These are phyloP conservation scores for Podila verticillata DNA, from an alignment of 192 early-diverging fungal species.

Conservation along the genomic window DNA sequence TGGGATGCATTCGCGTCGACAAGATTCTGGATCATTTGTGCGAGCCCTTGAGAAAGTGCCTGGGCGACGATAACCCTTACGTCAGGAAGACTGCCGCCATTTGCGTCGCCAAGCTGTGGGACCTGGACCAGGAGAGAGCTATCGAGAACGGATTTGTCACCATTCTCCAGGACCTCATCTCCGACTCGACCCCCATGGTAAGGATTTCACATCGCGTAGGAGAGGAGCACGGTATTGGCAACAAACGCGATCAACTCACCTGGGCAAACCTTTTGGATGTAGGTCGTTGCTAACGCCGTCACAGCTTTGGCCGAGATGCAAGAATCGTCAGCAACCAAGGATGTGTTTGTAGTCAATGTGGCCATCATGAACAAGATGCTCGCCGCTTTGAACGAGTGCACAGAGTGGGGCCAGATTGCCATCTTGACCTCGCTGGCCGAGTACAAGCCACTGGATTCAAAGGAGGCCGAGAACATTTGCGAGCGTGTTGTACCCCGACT, in stretches of 20 bases:
- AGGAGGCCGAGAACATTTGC: constrained; percentile 89
- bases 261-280: background rate
- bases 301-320: constrained; percentile 92
- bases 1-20: constrained; percentile 97
- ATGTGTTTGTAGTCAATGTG: constrained; percentile 82
- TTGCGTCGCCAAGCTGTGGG: constrained; percentile 96
- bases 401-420: constrained; percentile 98
- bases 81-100: constrained; percentile 97
- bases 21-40: constrained; percentile 94
- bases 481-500: constrained; percentile 92
- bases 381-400: constrained; percentile 96
- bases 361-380: constrained; percentile 82
- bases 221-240: too few species aligned
- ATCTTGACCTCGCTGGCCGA: constrained; percentile 87
- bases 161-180: constrained; percentile 85
- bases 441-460: constrained; percentile 77
- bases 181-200: constrained; percentile 97
- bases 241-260: too few species aligned
- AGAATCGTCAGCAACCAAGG: constrained; percentile 70
- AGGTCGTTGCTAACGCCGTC: constrained; percentile 95
- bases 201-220: background rate
- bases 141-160: constrained; percentile 95
- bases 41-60: constrained; percentile 90
- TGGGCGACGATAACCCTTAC: constrained; percentile 95
- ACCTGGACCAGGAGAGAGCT: constrained; percentile 85